Evolutionary conservation across 2,329 filamentous ascomycete genomes (phyloP).

Genomic region (Alternaria burnsii): DNA sequence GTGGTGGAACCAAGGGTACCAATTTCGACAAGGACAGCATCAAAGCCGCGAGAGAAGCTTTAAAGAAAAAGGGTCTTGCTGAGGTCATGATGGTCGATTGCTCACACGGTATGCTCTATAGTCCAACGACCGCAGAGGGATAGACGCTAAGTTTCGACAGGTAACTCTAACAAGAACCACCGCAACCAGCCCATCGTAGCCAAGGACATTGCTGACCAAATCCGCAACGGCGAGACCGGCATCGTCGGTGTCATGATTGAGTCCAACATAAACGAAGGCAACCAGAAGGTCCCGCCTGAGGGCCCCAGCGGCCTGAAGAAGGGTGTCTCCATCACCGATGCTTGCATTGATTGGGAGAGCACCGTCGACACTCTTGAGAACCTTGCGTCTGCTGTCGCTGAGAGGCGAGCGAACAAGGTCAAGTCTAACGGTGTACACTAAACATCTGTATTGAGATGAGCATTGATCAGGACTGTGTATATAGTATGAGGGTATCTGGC

Average conservation of each 20-base stretch:
- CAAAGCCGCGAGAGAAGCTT: constrained; percentile 76
- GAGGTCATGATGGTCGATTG: constrained; percentile 98
- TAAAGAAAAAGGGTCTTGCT: constrained; percentile 83
- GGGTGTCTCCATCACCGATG: constrained; percentile 94
- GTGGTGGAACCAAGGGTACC: constrained; percentile 88
- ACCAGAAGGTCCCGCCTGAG: constrained; percentile 80
- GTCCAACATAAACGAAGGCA: constrained; percentile 90
- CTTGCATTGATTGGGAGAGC: constrained; percentile 91
- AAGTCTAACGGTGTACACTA: constrained; percentile 33
- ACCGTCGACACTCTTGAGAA: constrained; percentile 84
- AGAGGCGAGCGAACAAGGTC: constrained; percentile 66
- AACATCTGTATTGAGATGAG: neutral
- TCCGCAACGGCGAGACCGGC: constrained; percentile 83
- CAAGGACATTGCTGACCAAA: constrained; percentile 80
- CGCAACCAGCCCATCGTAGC: constrained; percentile 96
- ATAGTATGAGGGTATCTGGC: constrained; percentile 12
- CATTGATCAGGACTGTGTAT: constrained; percentile 11
- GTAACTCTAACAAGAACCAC: constrained; percentile 98
- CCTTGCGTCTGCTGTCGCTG: constrained; percentile 82
- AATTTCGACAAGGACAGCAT: constrained; percentile 93
- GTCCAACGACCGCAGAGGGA: neutral
- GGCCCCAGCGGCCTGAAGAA: constrained; percentile 81
- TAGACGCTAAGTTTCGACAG: constrained; percentile 53
- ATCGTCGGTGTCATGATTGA: constrained; percentile 99
- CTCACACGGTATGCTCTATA: constrained; percentile 77